phyloP scores from a whole-genome alignment of 129 eudicot genomes.

The Pittosporum tobira region DNA sequence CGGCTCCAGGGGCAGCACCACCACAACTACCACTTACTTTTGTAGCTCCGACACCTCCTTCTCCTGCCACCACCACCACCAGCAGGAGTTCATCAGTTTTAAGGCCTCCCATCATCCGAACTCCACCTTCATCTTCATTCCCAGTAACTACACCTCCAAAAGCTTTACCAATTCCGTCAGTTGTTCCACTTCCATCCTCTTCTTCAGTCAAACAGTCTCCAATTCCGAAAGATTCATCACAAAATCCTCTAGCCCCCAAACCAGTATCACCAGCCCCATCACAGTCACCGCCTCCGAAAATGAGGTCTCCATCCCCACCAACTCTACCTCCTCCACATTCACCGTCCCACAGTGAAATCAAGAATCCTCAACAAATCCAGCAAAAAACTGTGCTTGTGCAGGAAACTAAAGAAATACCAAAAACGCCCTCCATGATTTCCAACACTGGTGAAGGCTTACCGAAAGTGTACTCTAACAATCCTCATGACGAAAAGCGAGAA shows the following conservation, averaged over 20 bases:
- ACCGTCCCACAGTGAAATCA: conserved; percentile 10
- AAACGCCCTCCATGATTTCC: conserved; percentile 4
- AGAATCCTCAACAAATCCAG: conserved; percentile 22
- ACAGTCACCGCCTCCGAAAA: conserved; percentile 18
- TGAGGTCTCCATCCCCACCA: conserved; percentile 46
- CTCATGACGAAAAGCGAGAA: conserved; percentile 15
- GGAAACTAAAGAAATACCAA: conserved; percentile 30
- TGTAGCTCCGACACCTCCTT: conserved; percentile 7
- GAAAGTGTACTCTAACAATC: too few species aligned
- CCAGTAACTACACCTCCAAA: conserved; percentile 1
- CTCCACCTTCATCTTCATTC: conserved; percentile 14
- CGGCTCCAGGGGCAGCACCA: conserved; percentile 2
- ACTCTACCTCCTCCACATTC: conserved; percentile 40
- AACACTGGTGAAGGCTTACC: not conserved
- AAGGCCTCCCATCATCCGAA: not conserved
- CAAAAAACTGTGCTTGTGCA: conserved; percentile 46
- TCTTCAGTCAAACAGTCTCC: conserved; percentile 6
- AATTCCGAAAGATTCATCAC: conserved; percentile 10
- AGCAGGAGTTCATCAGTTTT: conserved; percentile 1
- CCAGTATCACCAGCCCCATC: conserved; percentile 3
- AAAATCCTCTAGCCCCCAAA: too few species aligned
- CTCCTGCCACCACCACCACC: not conserved
- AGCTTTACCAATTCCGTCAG: not conserved
- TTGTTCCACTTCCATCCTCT: too few species aligned
- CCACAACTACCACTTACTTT: conserved; percentile 1